Evolutionary conservation across 805 yeast species (phyloP), one percentile per base, ranked within the genome.

Genomic region (Candida rishiriensis): DNA sequence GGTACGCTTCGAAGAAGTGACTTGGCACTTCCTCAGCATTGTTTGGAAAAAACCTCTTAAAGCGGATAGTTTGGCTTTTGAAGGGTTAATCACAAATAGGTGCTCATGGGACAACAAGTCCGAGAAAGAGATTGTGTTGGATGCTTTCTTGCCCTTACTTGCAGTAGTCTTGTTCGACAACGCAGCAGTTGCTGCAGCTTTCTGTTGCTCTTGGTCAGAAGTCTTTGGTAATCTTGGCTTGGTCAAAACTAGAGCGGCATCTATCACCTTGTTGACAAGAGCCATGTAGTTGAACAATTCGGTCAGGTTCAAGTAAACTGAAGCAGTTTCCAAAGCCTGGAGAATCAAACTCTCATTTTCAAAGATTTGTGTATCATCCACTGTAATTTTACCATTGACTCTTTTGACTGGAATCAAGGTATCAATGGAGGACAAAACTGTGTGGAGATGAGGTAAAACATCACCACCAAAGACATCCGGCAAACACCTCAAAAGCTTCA

Each of bases 31-130:
- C 14, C 71, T 60, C 21, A 85, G 59, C 8, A 83, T 63, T 1
- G 66, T 56, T 14, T 61, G 66, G 46, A 85, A 72, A 52, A 87
- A 84, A 2, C 46, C 43, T 40, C 75, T 59, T 8, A 79, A 66
- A 0, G 52, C 42, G 2, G 34, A 28, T 14, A 66, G 48, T 8
- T 79, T 74, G 1, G 44, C 26, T 0, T 48, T 34, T 5, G 81
- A 69, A 13, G 78, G 71, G 10, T 65, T 61, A 9, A 64, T 56
- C 28, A 61, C 59, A 53, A 85, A 84, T 42, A 78, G 68, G 42
- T 76, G 79, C 38, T 81, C 71, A 59, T 84, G 86, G 1, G 89
- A 79, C 38, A 83, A 68, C 29, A 84, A 58, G 64, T 85, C 95
- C 9, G 90, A 76, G 49, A 83, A 63, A 3, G 88, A 79, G 54